phyloP scores from a whole-genome alignment of 2,329 filamentous ascomycete genomes.

The Blastomyces parvus region DNA sequence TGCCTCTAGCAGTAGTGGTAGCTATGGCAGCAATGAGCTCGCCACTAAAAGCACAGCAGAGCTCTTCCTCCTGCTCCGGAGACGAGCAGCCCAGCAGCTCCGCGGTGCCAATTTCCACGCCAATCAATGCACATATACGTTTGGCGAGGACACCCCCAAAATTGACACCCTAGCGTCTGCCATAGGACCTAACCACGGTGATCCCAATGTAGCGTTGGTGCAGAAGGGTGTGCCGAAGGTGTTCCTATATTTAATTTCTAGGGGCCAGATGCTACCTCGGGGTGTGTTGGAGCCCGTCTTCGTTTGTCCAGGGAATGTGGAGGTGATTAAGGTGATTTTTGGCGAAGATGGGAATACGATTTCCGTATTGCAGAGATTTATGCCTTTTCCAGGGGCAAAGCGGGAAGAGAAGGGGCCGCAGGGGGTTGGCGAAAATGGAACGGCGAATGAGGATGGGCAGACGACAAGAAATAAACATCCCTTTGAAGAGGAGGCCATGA shows the following conservation, averaged over 20 bases:
- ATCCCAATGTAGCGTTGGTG: constrained; percentile 22
- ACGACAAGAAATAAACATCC: constrained; percentile 17
- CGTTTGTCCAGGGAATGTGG: constrained; percentile 21
- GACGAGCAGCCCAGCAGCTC: constrained; percentile 25
- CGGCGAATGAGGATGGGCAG: background rate
- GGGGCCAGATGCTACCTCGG: constrained; percentile 16
- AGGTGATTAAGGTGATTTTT: constrained; percentile 28
- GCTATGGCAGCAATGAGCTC: background rate
- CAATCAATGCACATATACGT: constrained; percentile 23
- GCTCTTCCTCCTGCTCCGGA: constrained; percentile 27
- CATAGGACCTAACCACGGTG: constrained; percentile 9
- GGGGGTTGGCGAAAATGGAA: constrained; percentile 14
- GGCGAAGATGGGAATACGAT: constrained; percentile 17
- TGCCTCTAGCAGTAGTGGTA: constrained; percentile 10
- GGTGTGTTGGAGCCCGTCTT: constrained; percentile 19
- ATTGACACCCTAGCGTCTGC: constrained; percentile 30
- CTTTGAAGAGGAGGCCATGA: constrained; percentile 27
- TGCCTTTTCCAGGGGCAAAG: constrained; percentile 14
- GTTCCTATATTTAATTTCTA: constrained; percentile 20
- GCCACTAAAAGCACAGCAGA: constrained; percentile 12
- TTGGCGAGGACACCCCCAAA: constrained; percentile 17
- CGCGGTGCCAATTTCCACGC: constrained; percentile 30
- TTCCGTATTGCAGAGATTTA: constrained; percentile 28
- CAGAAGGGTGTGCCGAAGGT: constrained; percentile 24
- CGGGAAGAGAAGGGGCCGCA: constrained; percentile 8